Percentiles rank a stretch among this genome's conserved stretches.
These are phyloP conservation scores for Penicillium verrucosum DNA, from an alignment of 2,329 filamentous ascomycete genomes.

Conservation along the genomic window DNA sequence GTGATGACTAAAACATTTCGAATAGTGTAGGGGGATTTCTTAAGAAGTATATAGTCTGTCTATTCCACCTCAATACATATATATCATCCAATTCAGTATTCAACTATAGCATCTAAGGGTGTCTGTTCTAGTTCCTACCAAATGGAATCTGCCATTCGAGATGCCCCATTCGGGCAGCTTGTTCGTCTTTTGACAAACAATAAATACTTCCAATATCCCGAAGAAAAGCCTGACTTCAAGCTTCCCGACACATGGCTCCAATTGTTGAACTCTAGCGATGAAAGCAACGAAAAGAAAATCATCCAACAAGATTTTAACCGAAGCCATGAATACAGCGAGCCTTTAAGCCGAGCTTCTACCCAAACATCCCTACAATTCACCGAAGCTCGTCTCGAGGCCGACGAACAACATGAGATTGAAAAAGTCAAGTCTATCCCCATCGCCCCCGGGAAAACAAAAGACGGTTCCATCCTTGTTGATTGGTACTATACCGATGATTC, in stretches of 20 bases:
- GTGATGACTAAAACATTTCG: background rate
- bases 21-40: too few relatives aligned
- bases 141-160: constrained; percentile 35
- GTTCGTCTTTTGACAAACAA: constrained; percentile 45
- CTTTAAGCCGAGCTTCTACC: constrained; percentile 15
- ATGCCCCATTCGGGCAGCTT: constrained; percentile 48
- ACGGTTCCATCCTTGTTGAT: constrained; percentile 37
- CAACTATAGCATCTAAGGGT: background rate
- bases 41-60: background rate
- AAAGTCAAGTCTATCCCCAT: constrained; percentile 32
- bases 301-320: background rate
- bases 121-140: background rate
- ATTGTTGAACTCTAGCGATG: constrained; percentile 9
- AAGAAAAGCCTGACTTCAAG: constrained; percentile 37
- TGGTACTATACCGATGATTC: constrained; percentile 32
- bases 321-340: background rate
- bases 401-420: constrained; percentile 26
- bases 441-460: constrained; percentile 31
- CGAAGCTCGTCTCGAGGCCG: constrained; percentile 30
- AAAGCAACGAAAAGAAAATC: background rate
- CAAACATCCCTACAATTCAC: constrained; percentile 4
- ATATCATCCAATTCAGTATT: background rate
- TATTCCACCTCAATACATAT: background rate
- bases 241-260: constrained; percentile 26
- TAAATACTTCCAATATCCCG: constrained; percentile 45